phyloP scores from a whole-genome alignment of 345 rosid species.

The Clausena lansium region DNA sequence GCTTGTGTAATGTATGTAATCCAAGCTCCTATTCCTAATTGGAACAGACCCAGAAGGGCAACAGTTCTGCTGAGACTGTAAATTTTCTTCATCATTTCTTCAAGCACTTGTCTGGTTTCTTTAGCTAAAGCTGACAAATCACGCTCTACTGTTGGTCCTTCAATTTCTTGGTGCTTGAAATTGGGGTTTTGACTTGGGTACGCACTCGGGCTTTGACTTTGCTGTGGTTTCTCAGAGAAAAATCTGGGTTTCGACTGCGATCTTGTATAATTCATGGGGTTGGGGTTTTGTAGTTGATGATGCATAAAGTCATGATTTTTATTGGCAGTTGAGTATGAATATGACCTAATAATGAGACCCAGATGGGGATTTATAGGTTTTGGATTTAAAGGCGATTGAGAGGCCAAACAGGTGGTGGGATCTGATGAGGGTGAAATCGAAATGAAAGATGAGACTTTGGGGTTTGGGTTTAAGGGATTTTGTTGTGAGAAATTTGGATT shows the following conservation, averaged over 20 bases:
- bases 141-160: conserved; percentile 89
- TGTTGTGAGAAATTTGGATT: neutral
- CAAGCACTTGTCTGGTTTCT: conserved; percentile 74
- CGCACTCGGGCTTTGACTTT: conserved; percentile 13
- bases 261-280: conserved; percentile 8
- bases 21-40: conserved; percentile 69
- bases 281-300: neutral
- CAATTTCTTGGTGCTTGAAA: conserved; percentile 92
- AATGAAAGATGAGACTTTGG: neutral
- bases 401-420: neutral
- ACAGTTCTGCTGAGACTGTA: conserved; percentile 57
- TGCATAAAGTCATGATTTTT: neutral
- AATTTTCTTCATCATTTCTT: conserved; percentile 71
- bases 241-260: conserved; percentile 35
- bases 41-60: conserved; percentile 63
- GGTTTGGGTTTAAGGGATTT: neutral
- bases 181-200: conserved; percentile 50
- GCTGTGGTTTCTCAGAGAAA: conserved; percentile 34
- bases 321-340: neutral
- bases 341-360: neutral
- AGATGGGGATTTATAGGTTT: neutral
- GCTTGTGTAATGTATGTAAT: conserved; percentile 48
- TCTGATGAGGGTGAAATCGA: neutral
- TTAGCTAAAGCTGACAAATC: conserved; percentile 72
- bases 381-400: neutral